phyloP scores from a whole-genome alignment of 805 yeast genomes.

The Candida quercuum region DNA sequence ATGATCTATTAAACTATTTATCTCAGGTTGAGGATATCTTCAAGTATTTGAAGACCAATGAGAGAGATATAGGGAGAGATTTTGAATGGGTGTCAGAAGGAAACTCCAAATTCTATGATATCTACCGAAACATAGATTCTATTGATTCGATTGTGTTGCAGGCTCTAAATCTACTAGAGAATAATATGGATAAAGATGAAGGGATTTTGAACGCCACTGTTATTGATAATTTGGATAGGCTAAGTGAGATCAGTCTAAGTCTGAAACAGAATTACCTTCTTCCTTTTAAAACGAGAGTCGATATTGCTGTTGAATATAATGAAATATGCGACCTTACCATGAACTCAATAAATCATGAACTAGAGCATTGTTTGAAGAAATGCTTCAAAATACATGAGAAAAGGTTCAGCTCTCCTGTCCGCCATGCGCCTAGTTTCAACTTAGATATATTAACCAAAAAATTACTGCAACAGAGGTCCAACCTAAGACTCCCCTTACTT shows the following conservation, averaged over 20 bases:
- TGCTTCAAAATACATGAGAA: slow-evolving; percentile 33
- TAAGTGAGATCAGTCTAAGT: slow-evolving; percentile 24
- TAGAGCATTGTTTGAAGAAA: slow-evolving; percentile 30
- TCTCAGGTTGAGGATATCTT: slow-evolving; percentile 13
- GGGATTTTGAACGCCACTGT: slow-evolving; percentile 23
- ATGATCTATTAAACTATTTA: slow-evolving; percentile 18
- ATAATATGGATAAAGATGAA: slow-evolving; percentile 15
- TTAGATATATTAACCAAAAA: slow-evolving; percentile 28
- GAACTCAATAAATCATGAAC: slow-evolving; percentile 35
- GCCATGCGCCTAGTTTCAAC: slow-evolving; percentile 33
- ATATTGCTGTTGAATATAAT: slow-evolving; percentile 36
- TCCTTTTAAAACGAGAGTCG: slow-evolving; percentile 29
- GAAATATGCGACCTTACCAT: slow-evolving; percentile 38
- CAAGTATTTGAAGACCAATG: slow-evolving; percentile 1
- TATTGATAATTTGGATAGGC: slow-evolving; percentile 26
- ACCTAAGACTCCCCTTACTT: slow-evolving; percentile 34
- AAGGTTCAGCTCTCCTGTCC: slow-evolving; percentile 34
- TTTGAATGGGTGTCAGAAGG: slow-evolving; percentile 32
- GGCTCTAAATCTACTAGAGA: slow-evolving; percentile 31
- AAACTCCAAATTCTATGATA: slow-evolving; percentile 25
- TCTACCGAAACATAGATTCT: slow-evolving; percentile 26
- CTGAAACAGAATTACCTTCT: slow-evolving; percentile 25
- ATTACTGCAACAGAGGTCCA: slow-evolving; percentile 25
- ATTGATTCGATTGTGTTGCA: slow-evolving; percentile 32
- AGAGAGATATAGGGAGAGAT: slow-evolving; percentile 2